Conservation (phyloP, 768 basidiomycete genomes). For the Pulveroboletus sp. region DNA sequence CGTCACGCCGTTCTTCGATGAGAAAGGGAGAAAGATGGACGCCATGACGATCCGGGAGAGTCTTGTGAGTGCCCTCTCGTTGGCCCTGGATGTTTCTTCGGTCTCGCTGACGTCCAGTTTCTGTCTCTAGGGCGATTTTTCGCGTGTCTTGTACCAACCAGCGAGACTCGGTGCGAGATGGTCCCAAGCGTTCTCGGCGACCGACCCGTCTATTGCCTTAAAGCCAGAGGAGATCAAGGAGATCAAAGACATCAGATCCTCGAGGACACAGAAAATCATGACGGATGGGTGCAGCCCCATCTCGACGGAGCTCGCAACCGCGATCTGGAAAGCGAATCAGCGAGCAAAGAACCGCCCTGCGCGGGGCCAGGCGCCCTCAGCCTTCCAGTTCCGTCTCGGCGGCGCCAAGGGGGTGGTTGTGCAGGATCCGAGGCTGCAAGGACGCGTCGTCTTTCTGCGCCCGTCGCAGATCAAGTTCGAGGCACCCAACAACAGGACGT, state of each 20-base stretch:
- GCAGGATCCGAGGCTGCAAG: constrained; percentile 36
- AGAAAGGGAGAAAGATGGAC: constrained; percentile 24
- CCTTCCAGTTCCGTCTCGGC: constrained; percentile 42
- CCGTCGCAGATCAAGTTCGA: constrained; percentile 49
- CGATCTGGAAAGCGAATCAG: constrained; percentile 36
- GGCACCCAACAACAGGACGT: constrained; percentile 31
- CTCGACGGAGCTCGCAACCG: constrained; percentile 34
- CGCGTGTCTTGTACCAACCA: constrained; percentile 36
- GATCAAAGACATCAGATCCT: constrained; percentile 31
- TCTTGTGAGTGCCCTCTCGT: constrained; percentile 25
- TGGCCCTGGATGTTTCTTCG: too few relatives aligned
- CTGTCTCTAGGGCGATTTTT: constrained; percentile 40
- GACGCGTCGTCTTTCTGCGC: constrained; percentile 37
- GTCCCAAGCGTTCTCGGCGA: constrained; percentile 52
- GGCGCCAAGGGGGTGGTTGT: constrained; percentile 50
- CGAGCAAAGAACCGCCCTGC: constrained; percentile 20
- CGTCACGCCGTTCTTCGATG: constrained; percentile 39
- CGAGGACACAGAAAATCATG: constrained; percentile 31
- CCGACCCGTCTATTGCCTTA: constrained; percentile 43
- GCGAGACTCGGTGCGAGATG: constrained; percentile 50
- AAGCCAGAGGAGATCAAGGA: constrained; percentile 31
- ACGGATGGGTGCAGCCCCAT: constrained; percentile 52
- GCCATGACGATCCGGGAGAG: constrained; percentile 29
- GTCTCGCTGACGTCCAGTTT: constrained; percentile 5
- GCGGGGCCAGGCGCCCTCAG: constrained; percentile 33